A percentile compares a stretch with the other conserved stretches of the same genome.
Evolutionary conservation across 768 basidiomycete species (phyloP).

Genomic region (Gloeopeniophorella convolvens): DNA sequence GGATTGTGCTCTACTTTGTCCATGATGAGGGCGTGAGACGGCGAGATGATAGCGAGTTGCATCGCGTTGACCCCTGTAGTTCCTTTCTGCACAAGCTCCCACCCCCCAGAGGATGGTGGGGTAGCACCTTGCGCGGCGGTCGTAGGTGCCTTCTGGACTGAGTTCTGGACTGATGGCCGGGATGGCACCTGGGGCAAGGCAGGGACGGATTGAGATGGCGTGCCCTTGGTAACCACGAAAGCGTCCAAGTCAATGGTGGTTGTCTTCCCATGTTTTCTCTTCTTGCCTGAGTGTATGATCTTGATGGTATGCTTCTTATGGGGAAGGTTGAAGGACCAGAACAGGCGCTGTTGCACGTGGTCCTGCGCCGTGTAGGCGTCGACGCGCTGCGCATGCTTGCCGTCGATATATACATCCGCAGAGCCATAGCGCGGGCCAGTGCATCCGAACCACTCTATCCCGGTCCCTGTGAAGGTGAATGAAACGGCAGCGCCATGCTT

Average conservation of each 20-base stretch:
- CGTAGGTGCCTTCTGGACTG: slow-evolving; percentile 16
- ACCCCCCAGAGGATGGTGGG: slow-evolving; percentile 24
- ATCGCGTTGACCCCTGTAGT: slow-evolving; percentile 73
- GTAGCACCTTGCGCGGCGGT: slow-evolving; percentile 9
- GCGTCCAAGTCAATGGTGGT: slow-evolving; percentile 54
- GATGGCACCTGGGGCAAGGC: slow-evolving; percentile 3
- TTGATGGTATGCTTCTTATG: slow-evolving; percentile 53
- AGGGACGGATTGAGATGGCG: neutral
- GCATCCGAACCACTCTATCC: slow-evolving; percentile 74
- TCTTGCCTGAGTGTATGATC: slow-evolving; percentile 49
- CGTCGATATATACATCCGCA: slow-evolving; percentile 54
- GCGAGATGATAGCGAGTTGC: slow-evolving; percentile 66
- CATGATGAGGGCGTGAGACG: slow-evolving; percentile 62
- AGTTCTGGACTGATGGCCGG: slow-evolving; percentile 15
- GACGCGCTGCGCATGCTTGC: slow-evolving; percentile 37
- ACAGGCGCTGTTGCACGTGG: slow-evolving; percentile 55
- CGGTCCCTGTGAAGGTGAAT: slow-evolving; percentile 65
- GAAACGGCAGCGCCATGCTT: slow-evolving; percentile 42
- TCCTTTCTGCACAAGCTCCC: slow-evolving; percentile 60
- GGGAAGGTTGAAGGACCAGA: slow-evolving; percentile 49
- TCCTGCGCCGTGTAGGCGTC: slow-evolving; percentile 37
- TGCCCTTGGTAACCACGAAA: slow-evolving; percentile 53
- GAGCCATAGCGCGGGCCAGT: slow-evolving; percentile 48
- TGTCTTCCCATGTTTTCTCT: slow-evolving; percentile 30
- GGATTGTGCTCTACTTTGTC: slow-evolving; percentile 89